These are phyloP conservation scores for Colletotrichum sp. DNA, from an alignment of 2,329 filamentous ascomycete genomes.

Conservation along the genomic window DNA sequence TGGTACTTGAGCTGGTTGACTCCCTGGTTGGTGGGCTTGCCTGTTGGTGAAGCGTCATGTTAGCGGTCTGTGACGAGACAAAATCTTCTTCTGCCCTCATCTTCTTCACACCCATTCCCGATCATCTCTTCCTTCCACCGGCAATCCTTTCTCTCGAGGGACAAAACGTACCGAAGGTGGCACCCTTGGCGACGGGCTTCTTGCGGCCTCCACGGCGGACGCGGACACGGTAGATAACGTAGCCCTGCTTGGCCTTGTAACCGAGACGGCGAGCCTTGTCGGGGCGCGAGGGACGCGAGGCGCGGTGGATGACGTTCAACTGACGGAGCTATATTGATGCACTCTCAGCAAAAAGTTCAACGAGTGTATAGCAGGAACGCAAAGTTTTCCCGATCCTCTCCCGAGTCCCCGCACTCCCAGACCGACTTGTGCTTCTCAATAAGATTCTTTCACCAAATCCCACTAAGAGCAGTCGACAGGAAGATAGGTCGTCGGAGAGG, in stretches of 20 bases:
- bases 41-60: conserved; percentile 51
- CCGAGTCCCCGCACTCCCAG: background rate
- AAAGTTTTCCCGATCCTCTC: conserved; percentile 31
- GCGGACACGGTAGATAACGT: conserved; percentile 99
- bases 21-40: conserved; percentile 99
- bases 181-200: conserved; percentile 95
- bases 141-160: background rate
- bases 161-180: conserved; percentile 89
- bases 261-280: conserved; percentile 99
- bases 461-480: background rate
- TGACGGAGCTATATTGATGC: conserved; percentile 99
- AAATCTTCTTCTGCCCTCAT: background rate
- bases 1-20: conserved; percentile 99
- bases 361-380: conserved; percentile 90
- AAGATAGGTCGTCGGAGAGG: background rate
- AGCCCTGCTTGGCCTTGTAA: conserved; percentile 99
- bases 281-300: conserved; percentile 95
- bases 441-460: background rate
- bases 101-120: background rate
- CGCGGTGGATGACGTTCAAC: conserved; percentile 99
- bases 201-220: conserved; percentile 99
- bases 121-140: background rate
- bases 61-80: conserved; percentile 16
- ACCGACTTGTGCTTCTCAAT: background rate
- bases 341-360: conserved; percentile 99